phyloP scores from a whole-genome alignment of 1,139 yeast genomes.

The Lodderomyces margitis region DNA sequence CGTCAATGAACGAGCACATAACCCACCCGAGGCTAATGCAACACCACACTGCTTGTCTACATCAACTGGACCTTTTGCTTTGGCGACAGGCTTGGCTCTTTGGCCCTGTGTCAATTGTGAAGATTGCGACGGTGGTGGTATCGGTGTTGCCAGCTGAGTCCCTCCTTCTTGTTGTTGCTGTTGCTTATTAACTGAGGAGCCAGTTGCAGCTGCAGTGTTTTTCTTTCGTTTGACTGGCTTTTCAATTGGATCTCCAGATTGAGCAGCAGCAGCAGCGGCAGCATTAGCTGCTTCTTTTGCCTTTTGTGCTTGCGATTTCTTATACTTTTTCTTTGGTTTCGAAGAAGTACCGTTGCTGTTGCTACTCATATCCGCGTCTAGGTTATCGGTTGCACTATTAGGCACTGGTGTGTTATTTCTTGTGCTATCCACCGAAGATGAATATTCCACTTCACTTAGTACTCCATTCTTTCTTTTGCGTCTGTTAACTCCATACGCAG shows the following conservation, averaged over 20 bases:
- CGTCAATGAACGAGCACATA: conserved; percentile 91
- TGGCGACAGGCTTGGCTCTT: conserved; percentile 49
- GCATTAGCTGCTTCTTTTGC: conserved; percentile 50
- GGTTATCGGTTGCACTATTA: conserved; percentile 2
- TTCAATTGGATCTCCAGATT: conserved; percentile 12
- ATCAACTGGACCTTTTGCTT: conserved; percentile 80
- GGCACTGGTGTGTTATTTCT: conserved; percentile 42
- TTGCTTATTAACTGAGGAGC: too few relatives aligned
- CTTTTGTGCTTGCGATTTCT: conserved; percentile 43
- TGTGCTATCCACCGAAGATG: conserved; percentile 43
- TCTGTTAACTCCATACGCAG: conserved; percentile 15
- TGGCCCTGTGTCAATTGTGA: conserved; percentile 17
- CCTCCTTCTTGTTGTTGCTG: conserved; percentile 15
- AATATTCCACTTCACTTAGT: conserved; percentile 30
- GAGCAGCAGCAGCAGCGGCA: conserved; percentile 24
- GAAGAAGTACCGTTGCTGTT: conserved; percentile 9
- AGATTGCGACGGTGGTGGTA: conserved; percentile 31
- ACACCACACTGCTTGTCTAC: conserved; percentile 98
- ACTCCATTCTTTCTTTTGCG: conserved; percentile 34
- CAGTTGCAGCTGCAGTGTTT: conserved; percentile 25
- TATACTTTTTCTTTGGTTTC: conserved; percentile 46
- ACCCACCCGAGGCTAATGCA: conserved; percentile 85
- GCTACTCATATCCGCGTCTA: conserved; percentile 2
- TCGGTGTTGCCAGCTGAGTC: not conserved
- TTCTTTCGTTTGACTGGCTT: conserved; percentile 17